Conservation (phyloP, 345 rosid species). For the Eucalyptus polyanthemos region DNA sequence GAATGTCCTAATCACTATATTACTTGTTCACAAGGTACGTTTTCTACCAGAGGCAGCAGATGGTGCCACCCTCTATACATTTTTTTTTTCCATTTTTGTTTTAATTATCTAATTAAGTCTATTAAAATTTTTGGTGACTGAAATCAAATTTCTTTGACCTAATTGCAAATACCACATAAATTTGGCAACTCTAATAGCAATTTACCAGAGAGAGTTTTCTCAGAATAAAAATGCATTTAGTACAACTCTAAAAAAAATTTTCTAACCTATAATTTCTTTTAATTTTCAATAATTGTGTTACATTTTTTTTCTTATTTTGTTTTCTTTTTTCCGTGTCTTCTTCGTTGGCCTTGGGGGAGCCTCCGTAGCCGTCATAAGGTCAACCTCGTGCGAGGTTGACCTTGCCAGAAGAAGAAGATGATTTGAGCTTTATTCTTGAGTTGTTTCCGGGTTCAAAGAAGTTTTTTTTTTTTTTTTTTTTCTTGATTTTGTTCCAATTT, state of each 20-base stretch:
- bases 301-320: rapidly evolving
- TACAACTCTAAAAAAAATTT: too few relatives aligned
- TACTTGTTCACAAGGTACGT: neutral
- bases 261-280: too few relatives aligned
- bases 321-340: too few relatives aligned
- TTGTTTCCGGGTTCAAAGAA: rapidly evolving
- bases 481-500: too few relatives aligned
- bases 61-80: neutral
- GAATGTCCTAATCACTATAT: too few relatives aligned
- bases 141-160: neutral
- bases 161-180: neutral
- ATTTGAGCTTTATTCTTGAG: too few relatives aligned
- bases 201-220: neutral
- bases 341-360: too few relatives aligned
- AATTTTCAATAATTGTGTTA: too few relatives aligned
- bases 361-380: rapidly evolving
- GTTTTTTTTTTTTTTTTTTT: too few relatives aligned
- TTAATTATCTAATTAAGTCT: neutral
- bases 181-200: neutral
- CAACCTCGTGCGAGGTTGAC: too few relatives aligned
- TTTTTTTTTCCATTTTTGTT: neutral
- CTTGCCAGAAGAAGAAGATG: too few relatives aligned
- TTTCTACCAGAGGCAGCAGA: neutral
- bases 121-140: neutral
- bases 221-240: too few relatives aligned